phyloP scores from a whole-genome alignment of 1,284 basidiomycete species.

The Ustilago trichophora region DNA sequence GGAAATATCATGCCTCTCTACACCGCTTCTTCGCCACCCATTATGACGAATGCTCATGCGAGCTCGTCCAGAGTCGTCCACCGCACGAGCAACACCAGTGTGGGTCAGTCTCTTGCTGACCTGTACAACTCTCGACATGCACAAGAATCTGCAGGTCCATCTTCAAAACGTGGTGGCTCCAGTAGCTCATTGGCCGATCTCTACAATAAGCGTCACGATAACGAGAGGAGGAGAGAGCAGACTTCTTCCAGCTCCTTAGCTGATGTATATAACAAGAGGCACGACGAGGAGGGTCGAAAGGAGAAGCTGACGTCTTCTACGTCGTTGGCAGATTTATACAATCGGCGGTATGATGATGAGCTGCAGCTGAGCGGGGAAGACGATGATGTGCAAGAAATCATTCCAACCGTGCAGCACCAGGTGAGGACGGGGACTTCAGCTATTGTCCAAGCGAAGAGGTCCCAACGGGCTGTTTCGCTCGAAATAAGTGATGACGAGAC shows the following conservation, averaged over 20 bases:
- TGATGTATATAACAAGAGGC: too few relatives aligned
- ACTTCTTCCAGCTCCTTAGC: slow-evolving; percentile 9
- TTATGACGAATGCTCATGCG: slow-evolving; percentile 15
- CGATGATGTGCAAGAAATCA: too few relatives aligned
- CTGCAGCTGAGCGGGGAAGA: too few relatives aligned
- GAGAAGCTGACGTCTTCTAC: too few relatives aligned
- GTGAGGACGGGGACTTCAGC: too few relatives aligned
- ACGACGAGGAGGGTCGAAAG: too few relatives aligned
- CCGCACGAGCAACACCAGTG: neutral
- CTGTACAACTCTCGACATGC: slow-evolving; percentile 29
- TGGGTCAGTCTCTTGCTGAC: slow-evolving; percentile 17
- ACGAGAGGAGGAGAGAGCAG: neutral
- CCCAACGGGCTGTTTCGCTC: too few relatives aligned
- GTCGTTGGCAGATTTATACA: slow-evolving; percentile 9
- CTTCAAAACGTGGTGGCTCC: neutral
- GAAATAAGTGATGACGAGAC: slow-evolving; percentile 7
- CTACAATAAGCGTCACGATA: slow-evolving; percentile 4
- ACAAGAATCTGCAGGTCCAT: slow-evolving; percentile 2
- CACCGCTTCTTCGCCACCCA: slow-evolving; percentile 3
- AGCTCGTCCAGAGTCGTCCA: slow-evolving; percentile 1
- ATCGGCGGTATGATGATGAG: too few relatives aligned
- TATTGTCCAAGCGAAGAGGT: too few relatives aligned
- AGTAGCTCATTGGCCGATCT: slow-evolving; percentile 3
- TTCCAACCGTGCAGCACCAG: too few relatives aligned
- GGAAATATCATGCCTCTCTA: slow-evolving; percentile 18